phyloP scores from a whole-genome alignment of 2,329 filamentous ascomycete species.

The Xylariaceae sp. region DNA sequence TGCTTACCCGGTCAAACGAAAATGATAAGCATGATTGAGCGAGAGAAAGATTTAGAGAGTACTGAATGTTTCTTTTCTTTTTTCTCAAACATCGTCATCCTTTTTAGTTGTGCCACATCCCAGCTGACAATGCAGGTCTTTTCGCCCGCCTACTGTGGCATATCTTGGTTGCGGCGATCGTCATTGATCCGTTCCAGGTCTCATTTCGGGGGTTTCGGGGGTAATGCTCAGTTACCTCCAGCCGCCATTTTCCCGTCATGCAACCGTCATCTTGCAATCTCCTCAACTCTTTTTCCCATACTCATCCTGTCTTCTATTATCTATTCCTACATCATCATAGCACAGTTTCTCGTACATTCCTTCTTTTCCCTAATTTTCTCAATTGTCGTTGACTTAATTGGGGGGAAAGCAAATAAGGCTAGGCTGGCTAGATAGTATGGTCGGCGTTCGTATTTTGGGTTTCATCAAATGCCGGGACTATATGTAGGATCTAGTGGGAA shows the following conservation, averaged over 20 bases:
- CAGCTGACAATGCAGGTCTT: conserved; percentile 28
- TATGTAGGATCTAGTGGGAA: conserved; percentile 24
- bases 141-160: conserved; percentile 13
- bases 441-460: conserved; percentile 30
- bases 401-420: conserved; percentile 13
- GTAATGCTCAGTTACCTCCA: conserved; percentile 27
- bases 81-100: conserved; percentile 10
- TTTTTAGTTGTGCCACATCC: conserved; percentile 19
- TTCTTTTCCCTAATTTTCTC: neutral
- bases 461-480: conserved; percentile 35
- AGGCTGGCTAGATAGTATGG: conserved; percentile 11
- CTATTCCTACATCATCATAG: neutral
- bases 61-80: too few species aligned
- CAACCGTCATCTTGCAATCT: conserved; percentile 21
- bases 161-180: conserved; percentile 36
- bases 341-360: neutral
- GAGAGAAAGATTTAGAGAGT: too few species aligned
- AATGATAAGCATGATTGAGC: too few species aligned
- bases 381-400: neutral
- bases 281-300: neutral
- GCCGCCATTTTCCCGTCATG: conserved; percentile 29
- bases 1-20: neutral
- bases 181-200: conserved; percentile 36
- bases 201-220: conserved; percentile 43
- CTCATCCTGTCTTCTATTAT: neutral